Percentiles rank a stretch among this genome's conserved stretches.
These are phyloP conservation scores for Eucalyptus caleyi DNA, from an alignment of 345 rosid genomes.

Conservation along the genomic window DNA sequence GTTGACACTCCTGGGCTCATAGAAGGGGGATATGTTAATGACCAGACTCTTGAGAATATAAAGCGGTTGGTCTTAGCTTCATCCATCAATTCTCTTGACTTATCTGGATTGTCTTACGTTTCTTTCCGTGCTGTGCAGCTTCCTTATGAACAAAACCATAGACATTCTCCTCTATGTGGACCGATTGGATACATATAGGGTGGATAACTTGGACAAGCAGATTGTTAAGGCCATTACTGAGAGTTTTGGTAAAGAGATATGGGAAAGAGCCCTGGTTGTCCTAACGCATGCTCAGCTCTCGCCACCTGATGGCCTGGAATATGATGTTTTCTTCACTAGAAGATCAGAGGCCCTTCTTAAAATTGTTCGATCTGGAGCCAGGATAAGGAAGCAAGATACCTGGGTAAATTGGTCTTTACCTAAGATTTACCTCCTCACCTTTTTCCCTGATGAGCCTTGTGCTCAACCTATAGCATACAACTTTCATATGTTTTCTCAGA, in stretches of 20 bases:
- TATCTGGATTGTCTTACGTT: neutral
- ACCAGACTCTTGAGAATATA: conserved; percentile 57
- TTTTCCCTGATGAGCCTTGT: neutral
- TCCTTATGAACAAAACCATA: conserved; percentile 60
- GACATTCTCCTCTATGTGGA: conserved; percentile 70
- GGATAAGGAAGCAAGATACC: conserved; percentile 33
- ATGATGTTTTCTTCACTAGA: conserved; percentile 49
- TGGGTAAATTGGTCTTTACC: conserved; percentile 14
- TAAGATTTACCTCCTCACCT: neutral
- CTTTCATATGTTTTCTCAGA: neutral
- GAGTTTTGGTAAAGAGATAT: conserved; percentile 75
- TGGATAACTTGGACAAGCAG: conserved; percentile 74
- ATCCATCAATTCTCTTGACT: neutral
- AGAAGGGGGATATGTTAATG: conserved; percentile 82
- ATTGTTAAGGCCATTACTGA: conserved; percentile 60
- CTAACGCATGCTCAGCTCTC: conserved; percentile 87
- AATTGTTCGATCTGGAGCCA: conserved; percentile 38
- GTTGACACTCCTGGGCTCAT: conserved; percentile 80
- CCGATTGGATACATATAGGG: conserved; percentile 77
- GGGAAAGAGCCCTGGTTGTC: conserved; percentile 68
- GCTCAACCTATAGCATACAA: neutral
- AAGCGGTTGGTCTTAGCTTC: conserved; percentile 34
- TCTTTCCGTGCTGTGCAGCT: conserved; percentile 16
- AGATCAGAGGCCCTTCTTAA: conserved; percentile 67
- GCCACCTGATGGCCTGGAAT: conserved; percentile 66